Evolutionary conservation across 352 stramenopile species (phyloP).

Genomic region (Phytopythium montanum): DNA sequence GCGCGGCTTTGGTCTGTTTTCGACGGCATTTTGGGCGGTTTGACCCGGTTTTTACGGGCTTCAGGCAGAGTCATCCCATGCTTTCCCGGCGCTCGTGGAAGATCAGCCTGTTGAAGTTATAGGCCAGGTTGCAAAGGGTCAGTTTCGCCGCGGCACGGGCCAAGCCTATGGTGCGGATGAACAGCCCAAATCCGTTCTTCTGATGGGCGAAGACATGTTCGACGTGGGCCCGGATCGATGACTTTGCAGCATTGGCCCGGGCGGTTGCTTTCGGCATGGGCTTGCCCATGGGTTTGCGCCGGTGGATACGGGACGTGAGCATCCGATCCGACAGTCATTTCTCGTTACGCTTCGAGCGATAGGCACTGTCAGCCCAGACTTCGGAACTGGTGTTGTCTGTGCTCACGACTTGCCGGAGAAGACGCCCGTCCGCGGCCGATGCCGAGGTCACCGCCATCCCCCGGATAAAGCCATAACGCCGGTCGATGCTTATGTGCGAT

Average conservation of each 20-base stretch:
- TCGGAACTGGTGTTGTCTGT: conserved; percentile 7
- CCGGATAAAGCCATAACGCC: conserved; percentile 7
- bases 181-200: conserved; percentile 7
- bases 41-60: conserved; percentile 7
- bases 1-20: conserved; percentile 7
- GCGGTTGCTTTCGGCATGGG: conserved; percentile 6
- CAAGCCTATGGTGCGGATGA: conserved; percentile 7
- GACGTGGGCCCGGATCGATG: conserved; percentile 6
- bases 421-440: conserved; percentile 5
- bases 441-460: conserved; percentile 6
- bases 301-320: conserved; percentile 6
- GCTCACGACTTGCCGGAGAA: conserved; percentile 7
- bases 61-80: conserved; percentile 7
- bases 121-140: conserved; percentile 7
- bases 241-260: conserved; percentile 7
- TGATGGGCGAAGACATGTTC: conserved; percentile 7
- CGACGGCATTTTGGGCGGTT: conserved; percentile 7
- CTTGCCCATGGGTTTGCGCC: conserved; percentile 6
- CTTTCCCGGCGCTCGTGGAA: conserved; percentile 6
- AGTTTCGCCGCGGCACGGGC: conserved; percentile 6
- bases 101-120: conserved; percentile 8
- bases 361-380: conserved; percentile 7
- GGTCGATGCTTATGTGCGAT: conserved; percentile 7
- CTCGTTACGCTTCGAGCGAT: conserved; percentile 7
- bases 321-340: conserved; percentile 7